These are phyloP conservation scores for Yamadazyma songkhlaensis DNA, from an alignment of 1,139 yeast species.

Conservation along the genomic window DNA sequence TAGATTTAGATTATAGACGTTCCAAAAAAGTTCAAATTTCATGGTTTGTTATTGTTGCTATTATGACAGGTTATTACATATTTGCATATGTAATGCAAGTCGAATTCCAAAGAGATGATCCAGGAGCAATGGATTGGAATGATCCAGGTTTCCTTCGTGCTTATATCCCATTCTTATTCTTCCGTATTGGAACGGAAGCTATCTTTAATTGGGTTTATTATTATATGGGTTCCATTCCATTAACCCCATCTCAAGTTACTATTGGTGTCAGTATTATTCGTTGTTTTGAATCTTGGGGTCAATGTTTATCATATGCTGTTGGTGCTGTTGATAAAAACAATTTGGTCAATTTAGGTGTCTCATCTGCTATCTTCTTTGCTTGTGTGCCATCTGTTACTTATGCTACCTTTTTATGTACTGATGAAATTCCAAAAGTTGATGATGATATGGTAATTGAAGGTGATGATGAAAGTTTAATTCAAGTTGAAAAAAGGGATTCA, in stretches of 20 bases:
- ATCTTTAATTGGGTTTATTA: slow-evolving; percentile 21
- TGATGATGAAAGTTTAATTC: no score
- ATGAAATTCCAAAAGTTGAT: neutral
- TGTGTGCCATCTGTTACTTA: slow-evolving; percentile 14
- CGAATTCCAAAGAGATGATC: slow-evolving; percentile 12
- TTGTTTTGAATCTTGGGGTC: slow-evolving; percentile 10
- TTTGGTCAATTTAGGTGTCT: slow-evolving; percentile 17
- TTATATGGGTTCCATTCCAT: slow-evolving; percentile 19
- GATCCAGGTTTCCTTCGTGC: slow-evolving; percentile 15
- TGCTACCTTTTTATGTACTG: slow-evolving; percentile 5
- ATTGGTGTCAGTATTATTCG: slow-evolving; percentile 10
- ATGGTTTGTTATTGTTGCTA: slow-evolving; percentile 12
- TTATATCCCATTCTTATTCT: slow-evolving; percentile 18
- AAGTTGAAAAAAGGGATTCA: no score
- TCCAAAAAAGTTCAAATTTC: slow-evolving; percentile 9
- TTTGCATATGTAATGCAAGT: slow-evolving; percentile 17
- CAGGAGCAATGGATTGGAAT: slow-evolving; percentile 17
- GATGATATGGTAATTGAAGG: no score
- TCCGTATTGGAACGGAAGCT: slow-evolving; percentile 17
- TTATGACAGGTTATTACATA: slow-evolving; percentile 15
- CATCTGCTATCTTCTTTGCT: slow-evolving; percentile 18
- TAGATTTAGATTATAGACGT: slow-evolving; percentile 12
- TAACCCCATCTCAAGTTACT: slow-evolving; percentile 12
- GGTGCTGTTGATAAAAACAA: slow-evolving; percentile 17
- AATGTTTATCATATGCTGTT: slow-evolving; percentile 17